phyloP scores from a whole-genome alignment of 1,284 basidiomycete species.

The Ustilago sp. region DNA sequence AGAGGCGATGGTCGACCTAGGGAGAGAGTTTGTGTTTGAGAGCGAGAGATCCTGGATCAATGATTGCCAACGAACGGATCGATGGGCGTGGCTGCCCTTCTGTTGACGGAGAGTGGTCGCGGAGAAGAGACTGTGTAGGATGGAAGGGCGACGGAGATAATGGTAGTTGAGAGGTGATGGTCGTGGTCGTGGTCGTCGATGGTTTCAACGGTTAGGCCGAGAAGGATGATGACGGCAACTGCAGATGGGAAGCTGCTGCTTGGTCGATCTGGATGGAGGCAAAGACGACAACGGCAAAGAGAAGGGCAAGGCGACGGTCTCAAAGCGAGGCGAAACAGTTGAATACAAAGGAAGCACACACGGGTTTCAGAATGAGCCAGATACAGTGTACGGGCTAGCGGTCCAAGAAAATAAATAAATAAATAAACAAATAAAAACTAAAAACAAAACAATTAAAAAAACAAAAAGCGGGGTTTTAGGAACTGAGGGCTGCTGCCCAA shows the following conservation, averaged over 20 bases:
- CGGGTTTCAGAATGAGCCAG: background rate
- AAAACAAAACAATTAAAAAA: background rate
- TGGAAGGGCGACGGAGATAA: background rate
- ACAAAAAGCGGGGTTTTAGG: background rate
- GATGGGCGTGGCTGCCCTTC: no score
- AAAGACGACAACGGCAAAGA: background rate
- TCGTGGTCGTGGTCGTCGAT: background rate
- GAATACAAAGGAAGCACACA: background rate
- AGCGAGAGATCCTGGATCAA: background rate
- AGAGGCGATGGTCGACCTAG: background rate
- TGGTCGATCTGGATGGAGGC: conserved; percentile 2
- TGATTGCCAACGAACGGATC: background rate
- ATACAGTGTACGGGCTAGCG: background rate
- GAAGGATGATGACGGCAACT: background rate
- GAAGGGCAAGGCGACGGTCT: conserved; percentile 2
- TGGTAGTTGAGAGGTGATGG: background rate
- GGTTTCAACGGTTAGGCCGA: background rate
- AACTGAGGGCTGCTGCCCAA: background rate
- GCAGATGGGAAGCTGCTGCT: background rate
- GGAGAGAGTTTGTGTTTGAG: background rate
- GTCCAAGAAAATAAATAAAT: background rate
- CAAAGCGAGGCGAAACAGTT: background rate
- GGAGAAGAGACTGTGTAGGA: background rate
- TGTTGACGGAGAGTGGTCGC: no score
- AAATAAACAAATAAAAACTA: background rate